Evolutionary conservation across 495 filamentous ascomycete species (phyloP), one percentile per base, ranked within the genome.

Genomic region (Aspergillus baeticus): DNA sequence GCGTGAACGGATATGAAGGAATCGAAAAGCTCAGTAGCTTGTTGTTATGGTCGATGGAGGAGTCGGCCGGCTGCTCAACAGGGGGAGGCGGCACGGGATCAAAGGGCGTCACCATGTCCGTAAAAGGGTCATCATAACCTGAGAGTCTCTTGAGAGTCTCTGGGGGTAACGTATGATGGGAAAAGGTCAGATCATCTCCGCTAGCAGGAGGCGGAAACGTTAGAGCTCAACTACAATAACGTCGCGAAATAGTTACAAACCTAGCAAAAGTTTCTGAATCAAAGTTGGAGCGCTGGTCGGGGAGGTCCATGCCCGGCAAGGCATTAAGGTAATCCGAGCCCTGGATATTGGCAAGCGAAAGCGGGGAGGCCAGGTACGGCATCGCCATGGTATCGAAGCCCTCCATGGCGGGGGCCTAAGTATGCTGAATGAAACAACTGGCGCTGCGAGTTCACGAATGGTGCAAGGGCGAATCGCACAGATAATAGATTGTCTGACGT

Each of bases 1-100:
- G 73, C 2, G 82, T 83, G 41, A 87, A 90, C 59, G 85, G 84
- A 58, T 87, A 84, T 14, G 79, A 77, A 1, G 86, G 89, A 4
- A 84, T 69, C 0, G 85, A 87, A 70, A 96, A 96, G 71, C 87
- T 84, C 51, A 96, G 78, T 10, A 92, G 77, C 70, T 91, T 91
- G 69, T 90, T 85, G 64, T 91, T 88, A 57, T 84, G 84, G 42
- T 90, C 87, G 54, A 82, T 77, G 13, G 79, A 72, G 10, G 69
- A 68, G 31, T 79, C 75, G 35, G 71, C 63, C 54, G 69, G 66
- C 49, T 68, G 71, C 54, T 64, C 58, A 35, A 72, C 70, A 33
- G 68, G 64, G 20, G 74, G 70, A 33, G 68, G 64, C 18, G 74
- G 70, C 14, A 60, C 59, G n/a, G 69, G 69, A 23, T 85, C 83